Base-by-base conservation (phyloP, 2,329 filamentous ascomycete species). In the Pyrenophora teres region DNA sequence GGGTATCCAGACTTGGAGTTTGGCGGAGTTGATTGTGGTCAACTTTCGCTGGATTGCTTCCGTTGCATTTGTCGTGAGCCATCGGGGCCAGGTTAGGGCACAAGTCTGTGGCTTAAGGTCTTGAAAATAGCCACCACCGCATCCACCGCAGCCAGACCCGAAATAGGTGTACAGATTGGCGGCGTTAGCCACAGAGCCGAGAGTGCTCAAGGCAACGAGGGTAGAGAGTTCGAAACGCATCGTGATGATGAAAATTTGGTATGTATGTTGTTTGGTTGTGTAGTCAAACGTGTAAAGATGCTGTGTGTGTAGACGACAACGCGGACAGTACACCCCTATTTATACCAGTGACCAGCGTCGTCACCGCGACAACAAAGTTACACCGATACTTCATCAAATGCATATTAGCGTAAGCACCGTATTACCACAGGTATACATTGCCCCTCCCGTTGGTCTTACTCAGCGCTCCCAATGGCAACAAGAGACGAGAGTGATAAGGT, bases 101-200 rank as follows among this genome's bases (percentile, higher is more conserved):
- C 42, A 51, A 30, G 46, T 16, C 35, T 51, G 46, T 12, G 46
- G 42, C n/a, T 37, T 30, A 16, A 51, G 41, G 36, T 51, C 42
- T 46, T 46, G 37, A 46, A 46, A 36, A 46, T 37, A 21, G 40
- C 15, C 15, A 15, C 15, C 35, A 30, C 40, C 36, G 1, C 18
- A 10, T 6, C 48, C 42, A 2, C 2, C 27, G 30, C 42, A 51
- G 12, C 42, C 42, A 3, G 18, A n/a, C 18, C 36, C 15, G 15
- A 36, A 35, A 36, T 46, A 51, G 4, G 48, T 51, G 30, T 51
- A 51, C 15, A 51, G 40, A 36, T 51, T 46, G 41, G 46, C 42
- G 12, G 42, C 42, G 4, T 30, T 23, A 9, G 21, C 42, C 2
- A 33, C n/a, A 21, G 6, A 40, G 21, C 13, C 19, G 3, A 51